Percentiles rank a stretch among this genome's conserved stretches.
phyloP scores from a whole-genome alignment of 495 filamentous ascomycete genomes.

The Aspergillus biplanus region DNA sequence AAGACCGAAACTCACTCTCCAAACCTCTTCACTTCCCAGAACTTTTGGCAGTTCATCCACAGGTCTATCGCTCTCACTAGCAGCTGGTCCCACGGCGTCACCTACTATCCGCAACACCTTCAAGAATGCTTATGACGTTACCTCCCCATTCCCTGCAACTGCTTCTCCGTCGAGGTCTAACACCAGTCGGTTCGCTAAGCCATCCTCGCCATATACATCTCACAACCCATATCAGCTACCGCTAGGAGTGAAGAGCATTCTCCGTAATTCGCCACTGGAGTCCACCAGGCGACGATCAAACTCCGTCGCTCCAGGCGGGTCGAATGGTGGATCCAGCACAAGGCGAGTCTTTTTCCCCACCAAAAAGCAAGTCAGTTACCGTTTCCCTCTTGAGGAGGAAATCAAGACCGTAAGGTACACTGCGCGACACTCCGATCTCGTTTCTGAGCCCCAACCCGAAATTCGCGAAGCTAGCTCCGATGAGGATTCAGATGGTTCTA shows the following conservation, averaged over 20 bases:
- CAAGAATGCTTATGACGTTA: slow-evolving; percentile 73
- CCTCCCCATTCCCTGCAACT: slow-evolving; percentile 67
- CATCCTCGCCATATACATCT: slow-evolving; percentile 31
- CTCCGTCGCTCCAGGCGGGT: slow-evolving; percentile 42
- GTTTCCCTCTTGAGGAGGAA: slow-evolving; percentile 56
- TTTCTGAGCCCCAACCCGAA: slow-evolving; percentile 28
- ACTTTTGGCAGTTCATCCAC: slow-evolving; percentile 59
- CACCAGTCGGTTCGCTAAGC: slow-evolving; percentile 28
- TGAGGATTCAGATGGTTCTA: slow-evolving; percentile 43
- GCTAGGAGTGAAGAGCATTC: slow-evolving; percentile 69
- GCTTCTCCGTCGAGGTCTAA: slow-evolving; percentile 40
- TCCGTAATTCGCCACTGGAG: slow-evolving; percentile 72
- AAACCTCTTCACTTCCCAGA: slow-evolving; percentile 61
- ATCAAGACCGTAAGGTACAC: slow-evolving; percentile 57
- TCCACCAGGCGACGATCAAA: slow-evolving; percentile 38
- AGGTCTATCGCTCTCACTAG: slow-evolving; percentile 58
- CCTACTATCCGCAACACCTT: slow-evolving; percentile 84
- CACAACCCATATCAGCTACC: slow-evolving; percentile 66
- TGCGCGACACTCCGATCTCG: slow-evolving; percentile 53
- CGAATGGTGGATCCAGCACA: slow-evolving; percentile 35
- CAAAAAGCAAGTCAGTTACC: slow-evolving; percentile 61
- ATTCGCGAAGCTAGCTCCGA: slow-evolving; percentile 24
- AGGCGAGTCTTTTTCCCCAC: slow-evolving; percentile 58
- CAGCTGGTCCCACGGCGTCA: slow-evolving; percentile 65
- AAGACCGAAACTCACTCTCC: slow-evolving; percentile 79